Evolutionary conservation across 768 basidiomycete species (phyloP).

Genomic region (Mrakia blollopis): DNA sequence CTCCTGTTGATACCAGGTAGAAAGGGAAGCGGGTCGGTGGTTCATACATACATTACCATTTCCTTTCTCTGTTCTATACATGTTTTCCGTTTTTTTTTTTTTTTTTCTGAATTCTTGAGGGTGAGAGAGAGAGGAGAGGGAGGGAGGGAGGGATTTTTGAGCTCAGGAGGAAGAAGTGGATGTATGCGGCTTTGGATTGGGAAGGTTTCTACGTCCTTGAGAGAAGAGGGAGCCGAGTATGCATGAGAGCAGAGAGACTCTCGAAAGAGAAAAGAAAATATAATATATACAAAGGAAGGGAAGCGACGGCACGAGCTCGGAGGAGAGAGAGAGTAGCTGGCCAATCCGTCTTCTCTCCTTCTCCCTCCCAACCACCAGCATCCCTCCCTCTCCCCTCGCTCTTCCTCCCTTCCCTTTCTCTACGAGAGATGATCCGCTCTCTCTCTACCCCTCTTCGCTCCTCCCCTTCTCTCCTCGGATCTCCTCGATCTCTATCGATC

Average conservation of each 20-base stretch:
- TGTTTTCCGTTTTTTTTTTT: background rate
- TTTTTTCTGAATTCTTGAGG: background rate
- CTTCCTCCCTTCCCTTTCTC: background rate
- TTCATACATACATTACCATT: constrained; percentile 14
- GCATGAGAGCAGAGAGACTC: background rate
- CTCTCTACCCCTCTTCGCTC: constrained; percentile 3
- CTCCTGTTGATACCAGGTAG: constrained; percentile 22
- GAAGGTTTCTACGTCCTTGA: background rate
- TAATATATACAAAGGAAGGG: background rate
- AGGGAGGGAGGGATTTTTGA: background rate
- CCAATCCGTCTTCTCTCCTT: background rate
- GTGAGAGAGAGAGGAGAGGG: background rate
- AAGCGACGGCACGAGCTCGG: background rate
- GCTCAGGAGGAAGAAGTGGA: background rate
- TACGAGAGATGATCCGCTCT: constrained; percentile 18
- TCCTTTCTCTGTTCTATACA: background rate
- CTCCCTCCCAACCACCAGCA: background rate
- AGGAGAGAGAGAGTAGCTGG: too few species aligned
- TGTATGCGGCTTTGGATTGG: background rate
- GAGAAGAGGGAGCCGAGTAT: background rate
- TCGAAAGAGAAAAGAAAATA: background rate
- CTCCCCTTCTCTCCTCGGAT: background rate
- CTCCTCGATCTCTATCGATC: constrained; percentile 4
- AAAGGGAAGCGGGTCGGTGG: constrained; percentile 23
- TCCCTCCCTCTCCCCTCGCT: too few species aligned